Evolutionary conservation across 169 alveolate genomes (phyloP).

Genomic region (Plasmodium adleri): DNA sequence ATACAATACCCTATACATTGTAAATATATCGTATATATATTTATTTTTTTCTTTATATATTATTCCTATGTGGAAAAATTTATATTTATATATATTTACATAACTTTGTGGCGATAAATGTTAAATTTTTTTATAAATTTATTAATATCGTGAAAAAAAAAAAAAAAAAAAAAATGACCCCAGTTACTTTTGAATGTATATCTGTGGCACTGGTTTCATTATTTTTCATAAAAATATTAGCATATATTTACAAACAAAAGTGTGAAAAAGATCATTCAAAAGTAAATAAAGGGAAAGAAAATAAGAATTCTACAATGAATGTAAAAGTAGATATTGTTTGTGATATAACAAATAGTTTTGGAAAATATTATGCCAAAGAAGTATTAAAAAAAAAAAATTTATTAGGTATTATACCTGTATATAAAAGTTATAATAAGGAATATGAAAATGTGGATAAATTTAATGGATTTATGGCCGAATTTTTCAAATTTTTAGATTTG

Average conservation of each 20-base stretch:
- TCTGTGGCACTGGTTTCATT: constrained; percentile 33
- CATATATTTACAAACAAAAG: constrained; percentile 26
- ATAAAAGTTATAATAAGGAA: constrained; percentile 60
- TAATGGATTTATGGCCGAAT: constrained; percentile 62
- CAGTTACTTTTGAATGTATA: constrained; percentile 37
- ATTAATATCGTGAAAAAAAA: neutral
- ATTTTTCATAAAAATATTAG: constrained; percentile 50
- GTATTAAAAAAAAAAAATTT: constrained; percentile 40
- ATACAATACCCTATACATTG: too few relatives aligned
- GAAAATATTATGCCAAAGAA: constrained; percentile 60
- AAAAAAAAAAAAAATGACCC: constrained; percentile 21
- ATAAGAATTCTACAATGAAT: constrained; percentile 10
- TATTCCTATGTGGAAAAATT: too few relatives aligned
- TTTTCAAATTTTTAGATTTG: constrained; percentile 48
- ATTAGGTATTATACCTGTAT: constrained; percentile 67
- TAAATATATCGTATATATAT: too few relatives aligned
- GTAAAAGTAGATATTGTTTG: constrained; percentile 43
- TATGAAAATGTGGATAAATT: constrained; percentile 38
- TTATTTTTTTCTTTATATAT: too few relatives aligned
- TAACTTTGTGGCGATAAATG: neutral
- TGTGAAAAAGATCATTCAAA: constrained; percentile 11
- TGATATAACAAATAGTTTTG: constrained; percentile 74
- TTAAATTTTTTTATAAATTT: neutral
- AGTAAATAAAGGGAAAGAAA: constrained; percentile 11
- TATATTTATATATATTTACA: too few relatives aligned